Evolutionary conservation across 2,329 filamentous ascomycete species (phyloP), one percentile per base, ranked within the genome.

Genomic region (Xylaria sp.): DNA sequence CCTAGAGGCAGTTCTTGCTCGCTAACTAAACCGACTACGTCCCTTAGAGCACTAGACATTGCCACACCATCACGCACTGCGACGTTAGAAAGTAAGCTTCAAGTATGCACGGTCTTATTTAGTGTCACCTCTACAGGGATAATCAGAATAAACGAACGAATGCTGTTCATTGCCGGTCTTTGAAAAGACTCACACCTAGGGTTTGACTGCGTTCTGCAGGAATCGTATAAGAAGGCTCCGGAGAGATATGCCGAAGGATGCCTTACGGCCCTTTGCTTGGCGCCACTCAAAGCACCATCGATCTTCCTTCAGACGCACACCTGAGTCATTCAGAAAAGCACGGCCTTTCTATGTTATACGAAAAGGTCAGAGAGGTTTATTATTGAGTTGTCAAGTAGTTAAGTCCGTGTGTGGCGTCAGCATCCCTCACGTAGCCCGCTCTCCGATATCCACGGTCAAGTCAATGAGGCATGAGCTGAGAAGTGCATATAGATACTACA

Each of bases 401-500:
- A n/a, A 48, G 18, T 57, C n/a, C 37, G n/a, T 57, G 10, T n/a
- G 2, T 18, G 37, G 13, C 12, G 37, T 25, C 20, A 41, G 23
- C 23, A 23, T 28, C 55, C 55, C 15, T 44, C 37, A 57, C 13
- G 12, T 28, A 44, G 28, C 39, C 12, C 23, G 23, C 18, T 58
- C 28, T 10, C 8, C 15, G 39, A 39, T 46, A 46, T n/a, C 39
- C 20, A 46, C 34, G 13, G 13, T 20, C 55, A 39, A 32, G 39
- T 25, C 3, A 58, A 18, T 18, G 13, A 15, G 37, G 15, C 39
- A 58, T 10, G 6, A 34, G 20, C 55, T 46, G 55, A 58, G 39
- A 58, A 18, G 55, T 46, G 37, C 55, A 32, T 58, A 28, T 58
- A 6, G n/a, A 46, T 46, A 46, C 13, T 18, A 46, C 18, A 48